A percentile compares a stretch with the other conserved stretches of the same genome.
Conservation (phyloP, 345 rosid genomes). For the Rhodomyrtus tomentosa region DNA sequence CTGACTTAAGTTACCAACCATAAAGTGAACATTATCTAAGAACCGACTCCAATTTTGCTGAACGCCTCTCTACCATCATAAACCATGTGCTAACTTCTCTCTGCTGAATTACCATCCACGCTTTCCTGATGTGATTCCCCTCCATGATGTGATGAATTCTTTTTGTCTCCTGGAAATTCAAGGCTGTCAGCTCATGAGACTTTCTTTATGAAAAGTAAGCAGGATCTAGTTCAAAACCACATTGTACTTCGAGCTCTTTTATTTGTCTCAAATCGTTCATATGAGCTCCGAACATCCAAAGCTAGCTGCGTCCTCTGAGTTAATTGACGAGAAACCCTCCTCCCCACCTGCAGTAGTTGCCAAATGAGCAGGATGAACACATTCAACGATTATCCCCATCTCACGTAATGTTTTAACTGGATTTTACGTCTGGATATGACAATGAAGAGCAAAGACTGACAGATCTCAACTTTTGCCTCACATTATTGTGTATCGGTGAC, state of each 20-base stretch:
- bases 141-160: background rate
- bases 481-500: background rate
- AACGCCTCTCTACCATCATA: background rate
- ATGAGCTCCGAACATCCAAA: background rate
- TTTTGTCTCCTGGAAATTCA: background rate
- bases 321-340: background rate
- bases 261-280: background rate
- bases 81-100: background rate
- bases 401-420: background rate
- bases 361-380: background rate
- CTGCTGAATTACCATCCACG: background rate
- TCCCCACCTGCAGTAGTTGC: background rate
- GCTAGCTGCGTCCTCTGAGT: background rate
- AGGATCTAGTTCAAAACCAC: background rate
- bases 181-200: background rate
- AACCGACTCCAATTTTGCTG: background rate
- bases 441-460: background rate
- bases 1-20: background rate
- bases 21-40: background rate
- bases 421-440: background rate
- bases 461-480: background rate
- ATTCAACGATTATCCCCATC: background rate
- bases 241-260: background rate
- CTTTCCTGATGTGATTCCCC: background rate
- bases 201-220: background rate